These are phyloP conservation scores for Lumnitzera racemosa DNA, from an alignment of 345 rosid species.

Conservation along the genomic window DNA sequence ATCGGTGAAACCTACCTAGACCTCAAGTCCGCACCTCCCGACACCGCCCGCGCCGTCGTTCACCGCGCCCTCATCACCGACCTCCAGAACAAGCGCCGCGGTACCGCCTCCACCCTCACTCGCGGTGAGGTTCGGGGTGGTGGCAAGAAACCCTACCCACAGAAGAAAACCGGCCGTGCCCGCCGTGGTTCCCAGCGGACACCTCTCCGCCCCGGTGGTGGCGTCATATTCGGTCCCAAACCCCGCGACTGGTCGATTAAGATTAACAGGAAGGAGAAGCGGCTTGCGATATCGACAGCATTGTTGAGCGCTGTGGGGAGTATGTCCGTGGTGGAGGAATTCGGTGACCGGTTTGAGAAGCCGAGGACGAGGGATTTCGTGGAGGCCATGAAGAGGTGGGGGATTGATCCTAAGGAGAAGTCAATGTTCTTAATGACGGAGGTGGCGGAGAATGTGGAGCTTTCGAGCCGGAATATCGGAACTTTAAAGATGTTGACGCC, in stretches of 20 bases:
- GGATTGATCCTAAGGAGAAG: slow-evolving; percentile 78
- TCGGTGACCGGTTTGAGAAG: slow-evolving; percentile 61
- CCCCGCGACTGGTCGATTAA: slow-evolving; percentile 91
- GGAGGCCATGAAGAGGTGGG: slow-evolving; percentile 85
- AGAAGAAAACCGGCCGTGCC: slow-evolving; percentile 87
- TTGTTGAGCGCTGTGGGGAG: slow-evolving; percentile 57
- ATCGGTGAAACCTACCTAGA: slow-evolving; percentile 77
- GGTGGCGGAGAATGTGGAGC: slow-evolving; percentile 48
- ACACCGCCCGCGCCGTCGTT: slow-evolving; percentile 82
- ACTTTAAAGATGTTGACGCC: slow-evolving; percentile 84
- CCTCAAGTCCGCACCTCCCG: slow-evolving; percentile 70
- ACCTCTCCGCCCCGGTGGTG: slow-evolving; percentile 88
- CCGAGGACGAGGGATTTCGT: slow-evolving; percentile 80
- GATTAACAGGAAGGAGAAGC: slow-evolving; percentile 82
- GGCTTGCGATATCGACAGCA: slow-evolving; percentile 77
- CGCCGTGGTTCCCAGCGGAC: slow-evolving; percentile 65
- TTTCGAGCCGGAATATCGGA: slow-evolving; percentile 78
- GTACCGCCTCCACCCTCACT: slow-evolving; percentile 86
- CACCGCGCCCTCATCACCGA: slow-evolving; percentile 83
- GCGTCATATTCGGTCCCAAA: slow-evolving; percentile 81
- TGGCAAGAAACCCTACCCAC: slow-evolving; percentile 75
- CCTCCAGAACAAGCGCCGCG: slow-evolving; percentile 79
- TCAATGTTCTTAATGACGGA: slow-evolving; percentile 78
- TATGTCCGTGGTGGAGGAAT: slow-evolving; percentile 75
- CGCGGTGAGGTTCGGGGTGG: slow-evolving; percentile 93